Conservation (phyloP, 179 eudicot genomes). For the Corrigiola litoralis region DNA sequence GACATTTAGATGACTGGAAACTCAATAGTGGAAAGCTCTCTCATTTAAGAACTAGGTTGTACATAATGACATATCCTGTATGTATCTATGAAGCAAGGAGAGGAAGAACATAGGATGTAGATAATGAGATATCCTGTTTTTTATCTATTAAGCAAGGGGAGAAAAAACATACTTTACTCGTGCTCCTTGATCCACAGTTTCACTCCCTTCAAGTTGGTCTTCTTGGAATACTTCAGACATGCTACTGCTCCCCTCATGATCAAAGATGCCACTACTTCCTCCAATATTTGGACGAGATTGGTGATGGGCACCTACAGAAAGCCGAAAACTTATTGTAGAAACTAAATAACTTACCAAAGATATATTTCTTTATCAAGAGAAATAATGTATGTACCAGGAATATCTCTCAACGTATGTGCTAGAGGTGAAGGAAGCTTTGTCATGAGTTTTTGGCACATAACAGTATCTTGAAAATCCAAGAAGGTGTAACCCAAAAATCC, state of each 20-base stretch:
- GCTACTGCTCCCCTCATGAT: constrained; percentile 35
- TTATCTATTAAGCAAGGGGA: constrained; percentile 1
- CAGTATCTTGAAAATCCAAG: constrained; percentile 71
- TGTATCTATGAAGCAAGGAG: background rate
- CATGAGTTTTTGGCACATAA: constrained; percentile 75
- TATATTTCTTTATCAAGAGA: background rate
- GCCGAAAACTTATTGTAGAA: background rate
- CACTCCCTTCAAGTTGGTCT: constrained; percentile 35
- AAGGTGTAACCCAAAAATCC: constrained; percentile 56
- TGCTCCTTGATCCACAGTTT: constrained; percentile 33
- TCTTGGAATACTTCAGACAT: constrained; percentile 46
- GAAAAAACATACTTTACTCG: constrained; percentile 33
- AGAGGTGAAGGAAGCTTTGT: constrained; percentile 21
- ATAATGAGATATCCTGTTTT: background rate
- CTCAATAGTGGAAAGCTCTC: no score
- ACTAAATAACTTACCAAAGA: background rate
- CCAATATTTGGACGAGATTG: constrained; percentile 11
- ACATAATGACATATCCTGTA: background rate
- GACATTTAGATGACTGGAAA: no score
- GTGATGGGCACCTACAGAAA: constrained; percentile 31
- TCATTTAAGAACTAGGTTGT: background rate
- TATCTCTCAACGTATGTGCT: constrained; percentile 22
- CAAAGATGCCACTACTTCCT: constrained; percentile 16
- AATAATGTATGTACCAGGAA: background rate
- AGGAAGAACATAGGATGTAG: background rate